A percentile compares a stretch with the other conserved stretches of the same genome.
phyloP scores from a whole-genome alignment of 106 monocot species.

The Dioscorea zingiberensis region DNA sequence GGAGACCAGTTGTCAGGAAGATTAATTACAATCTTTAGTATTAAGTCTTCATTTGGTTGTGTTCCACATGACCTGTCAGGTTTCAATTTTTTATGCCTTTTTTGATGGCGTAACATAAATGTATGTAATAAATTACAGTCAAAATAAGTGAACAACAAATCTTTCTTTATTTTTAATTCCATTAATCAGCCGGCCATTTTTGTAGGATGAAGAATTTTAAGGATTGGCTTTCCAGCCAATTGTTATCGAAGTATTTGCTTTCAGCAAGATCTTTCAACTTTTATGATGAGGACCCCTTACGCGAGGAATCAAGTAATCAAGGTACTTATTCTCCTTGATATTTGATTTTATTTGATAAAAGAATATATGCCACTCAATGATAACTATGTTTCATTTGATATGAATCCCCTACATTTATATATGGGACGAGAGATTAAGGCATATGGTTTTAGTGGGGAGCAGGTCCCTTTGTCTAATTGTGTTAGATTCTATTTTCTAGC shows the following conservation, averaged over 20 bases:
- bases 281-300: conserved; percentile 36
- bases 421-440: neutral
- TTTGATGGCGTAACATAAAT: too few species aligned
- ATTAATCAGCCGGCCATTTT: neutral
- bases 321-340: conserved; percentile 25
- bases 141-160: too few species aligned
- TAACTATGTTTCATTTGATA: neutral
- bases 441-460: too few species aligned
- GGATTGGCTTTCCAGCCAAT: conserved; percentile 63
- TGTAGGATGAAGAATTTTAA: conserved; percentile 57
- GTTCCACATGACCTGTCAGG: too few species aligned
- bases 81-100: too few species aligned
- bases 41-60: too few species aligned
- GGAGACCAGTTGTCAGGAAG: too few species aligned
- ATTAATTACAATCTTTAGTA: too few species aligned
- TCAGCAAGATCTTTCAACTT: conserved; percentile 75
- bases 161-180: too few species aligned
- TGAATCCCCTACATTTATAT: neutral
- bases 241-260: conserved; percentile 50
- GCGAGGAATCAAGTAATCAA: conserved; percentile 16
- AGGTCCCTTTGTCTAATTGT: neutral
- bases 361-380: neutral
- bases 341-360: neutral
- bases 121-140: too few species aligned
- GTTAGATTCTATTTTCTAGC: neutral